Percentiles rank a stretch among this genome's conserved stretches.
Conservation (phyloP, 176 grass and related monocot species). For the Areca catechu region DNA sequence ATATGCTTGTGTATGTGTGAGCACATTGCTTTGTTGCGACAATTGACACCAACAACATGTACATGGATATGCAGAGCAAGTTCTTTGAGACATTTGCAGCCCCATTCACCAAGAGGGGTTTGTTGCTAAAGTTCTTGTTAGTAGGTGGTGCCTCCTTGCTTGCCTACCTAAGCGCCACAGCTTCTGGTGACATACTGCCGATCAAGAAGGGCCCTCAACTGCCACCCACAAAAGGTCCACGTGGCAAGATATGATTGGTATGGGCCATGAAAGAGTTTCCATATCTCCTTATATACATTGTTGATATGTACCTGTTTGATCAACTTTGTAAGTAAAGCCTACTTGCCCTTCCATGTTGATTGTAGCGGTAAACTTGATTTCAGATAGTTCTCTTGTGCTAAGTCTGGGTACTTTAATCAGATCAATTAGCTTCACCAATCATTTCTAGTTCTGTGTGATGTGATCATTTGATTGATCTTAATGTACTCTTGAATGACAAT, state of each 20-base stretch:
- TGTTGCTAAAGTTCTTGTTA: conserved; percentile 96
- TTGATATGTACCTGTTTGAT: conserved; percentile 39
- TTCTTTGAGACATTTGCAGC: conserved; percentile 95
- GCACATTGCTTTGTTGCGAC: too few relatives aligned
- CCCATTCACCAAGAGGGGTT: conserved; percentile 88
- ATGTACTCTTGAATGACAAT: too few relatives aligned
- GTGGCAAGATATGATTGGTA: conserved; percentile 68
- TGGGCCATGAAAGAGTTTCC: neutral
- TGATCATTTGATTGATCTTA: too few relatives aligned
- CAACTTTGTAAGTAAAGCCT: conserved; percentile 1
- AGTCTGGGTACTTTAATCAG: too few relatives aligned
- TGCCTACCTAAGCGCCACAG: conserved; percentile 62
- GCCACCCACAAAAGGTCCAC: conserved; percentile 57
- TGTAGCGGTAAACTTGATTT: neutral
- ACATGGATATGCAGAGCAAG: conserved; percentile 60
- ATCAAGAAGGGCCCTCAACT: conserved; percentile 98
- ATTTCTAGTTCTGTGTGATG: too few relatives aligned
- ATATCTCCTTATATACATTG: conserved; percentile 19
- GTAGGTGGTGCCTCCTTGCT: conserved; percentile 63
- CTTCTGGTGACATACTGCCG: conserved; percentile 63
- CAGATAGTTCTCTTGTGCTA: neutral
- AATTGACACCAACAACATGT: neutral
- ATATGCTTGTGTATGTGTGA: too few relatives aligned
- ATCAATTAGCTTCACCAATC: too few relatives aligned
- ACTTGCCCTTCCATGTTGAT: neutral